Conservation (phyloP, 2,329 filamentous ascomycete species). For the Trichoderma sp. region DNA sequence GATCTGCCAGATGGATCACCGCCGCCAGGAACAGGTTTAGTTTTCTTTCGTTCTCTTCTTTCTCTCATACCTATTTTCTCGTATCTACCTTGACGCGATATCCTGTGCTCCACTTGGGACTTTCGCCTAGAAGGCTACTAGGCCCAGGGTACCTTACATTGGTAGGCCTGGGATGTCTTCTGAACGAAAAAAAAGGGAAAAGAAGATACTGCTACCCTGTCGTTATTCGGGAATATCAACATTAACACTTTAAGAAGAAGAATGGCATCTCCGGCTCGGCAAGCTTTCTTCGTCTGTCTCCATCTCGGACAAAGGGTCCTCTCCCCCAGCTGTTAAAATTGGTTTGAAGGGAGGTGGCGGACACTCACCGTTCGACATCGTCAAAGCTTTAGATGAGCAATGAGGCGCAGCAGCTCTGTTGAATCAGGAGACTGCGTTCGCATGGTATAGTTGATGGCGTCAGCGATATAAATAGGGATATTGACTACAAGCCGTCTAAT, state of each 20-base stretch:
- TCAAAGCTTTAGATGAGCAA: not conserved
- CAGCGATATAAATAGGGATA: not conserved
- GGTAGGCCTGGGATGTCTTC: not conserved
- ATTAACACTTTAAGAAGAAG: not conserved
- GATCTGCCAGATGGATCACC: conserved; percentile 20
- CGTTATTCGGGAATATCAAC: not conserved
- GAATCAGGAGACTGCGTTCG: not conserved
- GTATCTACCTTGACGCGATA: not conserved
- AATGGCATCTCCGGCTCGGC: not conserved
- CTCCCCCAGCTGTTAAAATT: conserved; percentile 3
- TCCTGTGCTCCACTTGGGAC: not conserved
- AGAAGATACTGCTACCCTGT: not conserved
- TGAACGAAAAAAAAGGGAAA: not conserved
- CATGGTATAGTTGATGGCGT: not conserved
- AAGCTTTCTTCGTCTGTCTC: not conserved
- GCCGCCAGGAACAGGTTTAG: conserved; percentile 23
- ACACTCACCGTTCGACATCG: conserved; percentile 1
- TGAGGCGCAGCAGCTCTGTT: not conserved
- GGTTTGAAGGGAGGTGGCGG: not conserved
- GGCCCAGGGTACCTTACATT: not conserved
- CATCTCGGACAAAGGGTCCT: not conserved
- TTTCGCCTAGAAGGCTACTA: not conserved
- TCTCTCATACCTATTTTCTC: not conserved
- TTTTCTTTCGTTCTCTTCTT: conserved; percentile 3
- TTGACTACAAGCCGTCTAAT: not conserved